These are phyloP conservation scores for Prosopis cineraria DNA, from an alignment of 306 rosid species.

Conservation along the genomic window DNA sequence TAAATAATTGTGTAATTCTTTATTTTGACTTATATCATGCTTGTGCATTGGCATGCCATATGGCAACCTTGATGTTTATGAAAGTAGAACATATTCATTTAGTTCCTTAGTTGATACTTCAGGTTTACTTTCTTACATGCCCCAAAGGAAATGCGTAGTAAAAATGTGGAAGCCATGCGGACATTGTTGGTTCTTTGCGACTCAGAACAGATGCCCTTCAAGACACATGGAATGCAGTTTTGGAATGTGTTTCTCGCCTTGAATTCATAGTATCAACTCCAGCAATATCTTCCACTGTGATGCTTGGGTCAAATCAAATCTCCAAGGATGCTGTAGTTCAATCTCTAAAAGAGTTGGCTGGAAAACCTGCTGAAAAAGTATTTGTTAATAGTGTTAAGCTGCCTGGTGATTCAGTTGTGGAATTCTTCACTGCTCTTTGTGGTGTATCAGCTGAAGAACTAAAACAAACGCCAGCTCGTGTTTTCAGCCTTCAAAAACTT, in stretches of 20 bases:
- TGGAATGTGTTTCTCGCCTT: slow-evolving; percentile 97
- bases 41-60: slow-evolving; percentile 27
- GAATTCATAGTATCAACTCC: slow-evolving; percentile 88
- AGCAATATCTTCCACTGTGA: slow-evolving; percentile 80
- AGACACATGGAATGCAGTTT: slow-evolving; percentile 99
- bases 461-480: slow-evolving; percentile 94
- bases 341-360: slow-evolving; percentile 88
- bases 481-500: slow-evolving; percentile 98
- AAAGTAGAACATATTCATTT: slow-evolving; percentile 32
- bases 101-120: slow-evolving; percentile 46
- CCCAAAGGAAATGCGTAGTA: slow-evolving; percentile 99
- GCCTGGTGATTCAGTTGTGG: slow-evolving; percentile 95
- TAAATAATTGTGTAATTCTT: background rate
- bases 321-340: slow-evolving; percentile 95
- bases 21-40: slow-evolving; percentile 29
- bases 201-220: slow-evolving; percentile 82
- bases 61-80: slow-evolving; percentile 30
- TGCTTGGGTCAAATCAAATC: slow-evolving; percentile 97
- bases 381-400: slow-evolving; percentile 93
- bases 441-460: slow-evolving; percentile 99
- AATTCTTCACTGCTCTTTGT: slow-evolving; percentile 94
- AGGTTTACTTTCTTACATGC: slow-evolving; percentile 99
- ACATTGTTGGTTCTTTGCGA: slow-evolving; percentile 79
- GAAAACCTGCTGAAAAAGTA: slow-evolving; percentile 96
- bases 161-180: slow-evolving; percentile 94